Evolutionary conservation across 2,329 filamentous ascomycete species (phyloP).

Genomic region (Ceratocystis variospora): DNA sequence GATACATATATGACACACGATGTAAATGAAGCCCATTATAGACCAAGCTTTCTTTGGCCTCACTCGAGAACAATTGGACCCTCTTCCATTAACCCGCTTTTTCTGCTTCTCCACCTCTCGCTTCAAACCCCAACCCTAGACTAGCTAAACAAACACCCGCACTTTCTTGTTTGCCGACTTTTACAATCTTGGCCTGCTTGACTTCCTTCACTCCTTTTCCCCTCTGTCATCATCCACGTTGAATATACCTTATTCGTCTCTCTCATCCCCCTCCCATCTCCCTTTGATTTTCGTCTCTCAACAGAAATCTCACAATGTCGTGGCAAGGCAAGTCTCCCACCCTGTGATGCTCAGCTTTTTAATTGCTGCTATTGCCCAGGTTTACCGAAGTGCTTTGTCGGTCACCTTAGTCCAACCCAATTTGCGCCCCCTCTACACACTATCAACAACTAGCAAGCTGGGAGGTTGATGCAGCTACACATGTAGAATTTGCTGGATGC

Average conservation of each 20-base stretch:
- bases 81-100: neutral
- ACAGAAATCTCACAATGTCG: constrained; percentile 41
- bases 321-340: constrained; percentile 50
- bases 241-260: constrained; percentile 16
- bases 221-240: neutral
- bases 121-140: neutral
- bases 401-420: neutral
- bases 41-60: neutral
- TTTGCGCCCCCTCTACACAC: constrained; percentile 1
- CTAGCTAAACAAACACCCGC: neutral
- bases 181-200: constrained; percentile 16
- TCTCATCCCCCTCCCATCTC: constrained; percentile 18
- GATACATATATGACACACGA: neutral
- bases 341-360: neutral
- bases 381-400: neutral
- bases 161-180: constrained; percentile 7
- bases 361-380: neutral
- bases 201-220: constrained; percentile 4
- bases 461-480: neutral
- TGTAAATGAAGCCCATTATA: neutral
- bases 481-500: neutral
- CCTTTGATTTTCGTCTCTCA: neutral
- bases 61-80: neutral
- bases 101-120: neutral
- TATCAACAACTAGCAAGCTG: neutral